Evolutionary conservation across 2,329 filamentous ascomycete genomes (phyloP).

Genomic region (Penicillium sp.): DNA sequence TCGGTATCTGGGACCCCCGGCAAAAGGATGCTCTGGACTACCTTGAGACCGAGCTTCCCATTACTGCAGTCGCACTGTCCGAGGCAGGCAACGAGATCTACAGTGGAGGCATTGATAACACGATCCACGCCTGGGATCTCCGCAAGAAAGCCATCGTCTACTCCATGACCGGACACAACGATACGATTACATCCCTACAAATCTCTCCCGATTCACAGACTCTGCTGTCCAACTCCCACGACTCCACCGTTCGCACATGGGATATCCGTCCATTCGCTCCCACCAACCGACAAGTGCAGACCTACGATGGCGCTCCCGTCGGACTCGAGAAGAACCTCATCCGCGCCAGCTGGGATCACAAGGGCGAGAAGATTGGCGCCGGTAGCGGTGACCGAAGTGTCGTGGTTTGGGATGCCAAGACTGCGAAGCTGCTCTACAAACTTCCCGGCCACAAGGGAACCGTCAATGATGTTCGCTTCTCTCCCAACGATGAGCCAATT

Average conservation of each 20-base stretch:
- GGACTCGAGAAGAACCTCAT: conserved; percentile 92
- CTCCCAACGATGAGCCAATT: conserved; percentile 80
- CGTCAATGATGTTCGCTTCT: conserved; percentile 92
- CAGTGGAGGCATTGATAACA: conserved; percentile 92
- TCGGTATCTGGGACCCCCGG: conserved; percentile 94
- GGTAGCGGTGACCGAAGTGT: conserved; percentile 89
- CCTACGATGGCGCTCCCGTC: conserved; percentile 86
- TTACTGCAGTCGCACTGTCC: conserved; percentile 87
- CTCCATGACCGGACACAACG: conserved; percentile 82
- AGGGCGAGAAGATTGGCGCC: conserved; percentile 82
- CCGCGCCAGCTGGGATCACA: conserved; percentile 83
- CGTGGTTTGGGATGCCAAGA: conserved; percentile 85
- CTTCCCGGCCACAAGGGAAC: conserved; percentile 92
- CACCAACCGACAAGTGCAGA: conserved; percentile 78
- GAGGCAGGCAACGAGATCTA: conserved; percentile 96
- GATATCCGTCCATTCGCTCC: conserved; percentile 94
- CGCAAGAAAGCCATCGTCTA: conserved; percentile 89
- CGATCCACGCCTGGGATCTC: conserved; percentile 96
- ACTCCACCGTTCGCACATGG: conserved; percentile 93
- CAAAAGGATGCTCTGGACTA: conserved; percentile 86
- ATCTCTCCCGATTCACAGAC: conserved; percentile 93
- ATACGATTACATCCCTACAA: conserved; percentile 86
- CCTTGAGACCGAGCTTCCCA: conserved; percentile 86
- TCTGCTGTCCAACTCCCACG: conserved; percentile 88
- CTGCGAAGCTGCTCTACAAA: conserved; percentile 91